Percentiles rank a stretch among this genome's conserved stretches.
phyloP scores from a whole-genome alignment of 2,329 filamentous ascomycete genomes.

The Colletotrichum sp. region DNA sequence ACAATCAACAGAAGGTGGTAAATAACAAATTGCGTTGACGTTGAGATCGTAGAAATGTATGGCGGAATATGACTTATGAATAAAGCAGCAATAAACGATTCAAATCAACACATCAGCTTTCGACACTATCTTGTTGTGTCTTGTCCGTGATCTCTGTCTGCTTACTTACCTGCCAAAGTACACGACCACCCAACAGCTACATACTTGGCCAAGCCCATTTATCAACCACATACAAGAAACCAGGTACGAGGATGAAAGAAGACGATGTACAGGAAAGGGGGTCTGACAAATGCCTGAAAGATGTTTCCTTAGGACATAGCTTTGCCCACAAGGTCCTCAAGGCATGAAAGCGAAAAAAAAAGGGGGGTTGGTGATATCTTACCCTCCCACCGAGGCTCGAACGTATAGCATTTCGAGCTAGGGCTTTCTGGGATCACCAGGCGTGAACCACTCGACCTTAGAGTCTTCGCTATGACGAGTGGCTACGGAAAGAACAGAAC shows the following conservation, averaged over 20 bases:
- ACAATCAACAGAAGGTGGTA: not conserved
- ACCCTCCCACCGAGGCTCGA: not conserved
- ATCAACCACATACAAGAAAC: not conserved
- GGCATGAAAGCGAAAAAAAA: not conserved
- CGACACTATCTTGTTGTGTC: not conserved
- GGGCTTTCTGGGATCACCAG: not conserved
- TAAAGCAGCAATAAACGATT: not conserved
- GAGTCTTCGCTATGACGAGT: not conserved
- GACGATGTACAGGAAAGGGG: not conserved
- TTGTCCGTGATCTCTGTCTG: not conserved
- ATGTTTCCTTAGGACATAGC: not conserved
- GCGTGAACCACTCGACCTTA: not conserved
- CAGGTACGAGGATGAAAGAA: not conserved
- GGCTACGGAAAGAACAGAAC: not conserved
- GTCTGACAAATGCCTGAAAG: not conserved
- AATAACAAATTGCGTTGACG: rapidly evolving
- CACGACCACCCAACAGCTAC: not conserved
- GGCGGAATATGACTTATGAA: not conserved
- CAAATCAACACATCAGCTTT: not conserved
- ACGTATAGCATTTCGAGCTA: not conserved
- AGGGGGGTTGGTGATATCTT: not conserved
- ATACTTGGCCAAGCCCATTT: not conserved
- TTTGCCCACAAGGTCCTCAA: not conserved
- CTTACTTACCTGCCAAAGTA: not conserved
- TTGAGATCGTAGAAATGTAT: not conserved